These are phyloP conservation scores for Astragalus glycyphyllos DNA, from an alignment of 306 rosid species.

Conservation along the genomic window DNA sequence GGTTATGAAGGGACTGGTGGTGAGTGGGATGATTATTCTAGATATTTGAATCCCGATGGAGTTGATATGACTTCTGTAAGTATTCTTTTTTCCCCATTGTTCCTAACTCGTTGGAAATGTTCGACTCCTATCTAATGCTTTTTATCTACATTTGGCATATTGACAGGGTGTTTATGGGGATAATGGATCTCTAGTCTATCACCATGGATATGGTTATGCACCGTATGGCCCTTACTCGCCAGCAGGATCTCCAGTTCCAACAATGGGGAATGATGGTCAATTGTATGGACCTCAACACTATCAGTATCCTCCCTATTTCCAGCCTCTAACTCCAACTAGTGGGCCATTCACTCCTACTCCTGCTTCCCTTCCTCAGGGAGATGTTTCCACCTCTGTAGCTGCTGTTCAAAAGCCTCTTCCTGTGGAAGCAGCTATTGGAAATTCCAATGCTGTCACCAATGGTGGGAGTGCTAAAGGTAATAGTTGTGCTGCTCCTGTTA, in stretches of 20 bases:
- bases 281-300: conserved; percentile 94
- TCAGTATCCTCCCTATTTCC: conserved; percentile 94
- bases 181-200: conserved; percentile 83
- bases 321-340: conserved; percentile 80
- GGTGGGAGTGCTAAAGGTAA: conserved; percentile 65
- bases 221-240: conserved; percentile 91
- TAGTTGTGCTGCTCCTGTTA: conserved; percentile 49
- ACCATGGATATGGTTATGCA: conserved; percentile 88
- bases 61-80: conserved; percentile 86
- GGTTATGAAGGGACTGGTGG: conserved; percentile 74
- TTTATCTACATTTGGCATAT: background rate
- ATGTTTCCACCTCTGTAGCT: conserved; percentile 66
- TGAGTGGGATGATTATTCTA: conserved; percentile 85
- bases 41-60: conserved; percentile 79
- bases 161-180: conserved; percentile 90
- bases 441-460: conserved; percentile 60
- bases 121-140: background rate
- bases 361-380: conserved; percentile 64
- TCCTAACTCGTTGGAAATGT: too few relatives aligned
- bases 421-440: conserved; percentile 68
- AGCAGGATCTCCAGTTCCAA: conserved; percentile 90
- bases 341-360: conserved; percentile 62
- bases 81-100: background rate
- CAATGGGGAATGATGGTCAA: conserved; percentile 96
- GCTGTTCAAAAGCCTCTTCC: conserved; percentile 77